phyloP scores from a whole-genome alignment of 2,329 filamentous ascomycete genomes.

The Gliomastix tumulicola region DNA sequence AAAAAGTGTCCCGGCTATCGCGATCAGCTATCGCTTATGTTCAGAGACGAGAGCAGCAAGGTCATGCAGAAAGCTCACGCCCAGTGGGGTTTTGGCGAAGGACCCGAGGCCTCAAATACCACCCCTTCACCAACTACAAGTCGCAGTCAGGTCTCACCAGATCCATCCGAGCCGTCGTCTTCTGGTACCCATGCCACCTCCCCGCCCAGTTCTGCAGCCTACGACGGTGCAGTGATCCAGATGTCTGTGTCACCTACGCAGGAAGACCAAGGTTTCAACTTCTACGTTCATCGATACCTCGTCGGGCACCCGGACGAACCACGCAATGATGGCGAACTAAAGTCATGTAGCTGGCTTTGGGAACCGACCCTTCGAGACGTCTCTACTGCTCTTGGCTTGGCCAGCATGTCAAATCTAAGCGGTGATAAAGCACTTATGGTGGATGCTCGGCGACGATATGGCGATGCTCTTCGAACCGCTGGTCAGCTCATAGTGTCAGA shows the following conservation, averaged over 20 bases:
- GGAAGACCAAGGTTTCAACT: slow-evolving; percentile 40
- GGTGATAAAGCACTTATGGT: slow-evolving; percentile 36
- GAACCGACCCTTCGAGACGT: slow-evolving; percentile 34
- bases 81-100: slow-evolving; percentile 32
- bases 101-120: slow-evolving; percentile 15
- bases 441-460: slow-evolving; percentile 45
- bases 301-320: slow-evolving; percentile 45
- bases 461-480: slow-evolving; percentile 41
- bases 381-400: slow-evolving; percentile 51
- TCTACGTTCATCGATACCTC: slow-evolving; percentile 44
- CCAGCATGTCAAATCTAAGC: slow-evolving; percentile 47
- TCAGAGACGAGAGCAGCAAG: slow-evolving; percentile 58
- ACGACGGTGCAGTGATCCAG: slow-evolving; percentile 4
- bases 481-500: slow-evolving; percentile 29
- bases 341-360: slow-evolving; percentile 25
- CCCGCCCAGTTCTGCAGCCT: slow-evolving; percentile 1
- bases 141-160: slow-evolving; percentile 5
- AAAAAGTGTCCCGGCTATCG: slow-evolving; percentile 58
- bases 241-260: slow-evolving; percentile 30
- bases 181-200: neutral
- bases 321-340: slow-evolving; percentile 25
- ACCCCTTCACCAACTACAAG: neutral
- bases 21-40: slow-evolving; percentile 58
- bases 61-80: slow-evolving; percentile 53
- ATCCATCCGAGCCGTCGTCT: slow-evolving; percentile 3